Conservation (phyloP, 495 filamentous ascomycete genomes). For the Neurospora discreta region DNA sequence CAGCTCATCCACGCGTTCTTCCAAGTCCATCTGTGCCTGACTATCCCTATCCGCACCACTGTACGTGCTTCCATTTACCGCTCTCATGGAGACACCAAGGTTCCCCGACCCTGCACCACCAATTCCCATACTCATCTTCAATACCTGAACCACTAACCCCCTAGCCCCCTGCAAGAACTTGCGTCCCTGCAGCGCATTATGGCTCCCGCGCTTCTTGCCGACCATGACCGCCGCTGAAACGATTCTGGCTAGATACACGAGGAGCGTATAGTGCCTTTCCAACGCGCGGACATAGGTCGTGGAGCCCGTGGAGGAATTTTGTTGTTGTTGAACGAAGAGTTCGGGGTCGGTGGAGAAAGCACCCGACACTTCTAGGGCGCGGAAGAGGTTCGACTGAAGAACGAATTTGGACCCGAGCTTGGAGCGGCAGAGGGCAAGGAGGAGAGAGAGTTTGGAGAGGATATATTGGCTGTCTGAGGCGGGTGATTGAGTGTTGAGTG, state of each 20-base stretch:
- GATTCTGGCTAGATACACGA: slow-evolving; percentile 71
- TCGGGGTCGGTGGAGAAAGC: slow-evolving; percentile 91
- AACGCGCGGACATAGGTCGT: slow-evolving; percentile 43
- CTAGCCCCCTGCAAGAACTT: slow-evolving; percentile 71
- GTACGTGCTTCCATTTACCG: not conserved
- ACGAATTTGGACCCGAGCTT: slow-evolving; percentile 68
- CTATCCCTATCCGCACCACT: slow-evolving; percentile 5
- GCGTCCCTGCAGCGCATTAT: slow-evolving; percentile 70
- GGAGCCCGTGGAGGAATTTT: not conserved
- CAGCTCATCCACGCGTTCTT: slow-evolving; percentile 41
- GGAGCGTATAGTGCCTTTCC: slow-evolving; percentile 69
- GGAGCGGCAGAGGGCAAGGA: slow-evolving; percentile 75
- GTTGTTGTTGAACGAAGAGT: slow-evolving; percentile 26
- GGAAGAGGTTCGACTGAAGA: slow-evolving; percentile 81
- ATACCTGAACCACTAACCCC: slow-evolving; percentile 69
- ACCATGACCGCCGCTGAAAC: slow-evolving; percentile 68
- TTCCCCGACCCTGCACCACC: slow-evolving; percentile 25
- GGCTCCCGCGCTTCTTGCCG: slow-evolving; percentile 44
- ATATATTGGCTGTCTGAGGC: slow-evolving; percentile 42
- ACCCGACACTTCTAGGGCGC: slow-evolving; percentile 61
- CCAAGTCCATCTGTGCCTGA: slow-evolving; percentile 22
- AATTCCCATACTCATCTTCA: slow-evolving; percentile 80
- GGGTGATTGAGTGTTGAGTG: slow-evolving; percentile 6
- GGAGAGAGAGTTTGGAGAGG: slow-evolving; percentile 66
- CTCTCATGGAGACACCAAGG: not conserved